Base-by-base conservation (phyloP, 2,329 filamentous ascomycete species). In the Ophiostoma sp. region DNA sequence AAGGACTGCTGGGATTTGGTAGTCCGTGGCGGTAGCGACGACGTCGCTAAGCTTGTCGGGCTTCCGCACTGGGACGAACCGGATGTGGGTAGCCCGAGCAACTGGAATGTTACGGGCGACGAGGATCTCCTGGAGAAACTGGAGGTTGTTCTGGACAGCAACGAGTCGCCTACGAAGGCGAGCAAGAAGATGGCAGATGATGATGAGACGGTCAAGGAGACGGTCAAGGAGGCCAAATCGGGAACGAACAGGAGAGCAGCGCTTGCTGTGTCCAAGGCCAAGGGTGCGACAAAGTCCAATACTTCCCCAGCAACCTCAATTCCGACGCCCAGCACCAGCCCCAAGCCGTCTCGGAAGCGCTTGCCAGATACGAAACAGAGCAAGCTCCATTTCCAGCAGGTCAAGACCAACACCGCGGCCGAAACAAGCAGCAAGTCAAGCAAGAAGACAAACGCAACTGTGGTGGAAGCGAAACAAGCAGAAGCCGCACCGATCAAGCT, bases 1-100 rank as follows among this genome's bases (percentile, higher is more conserved):
- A 94, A 94, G 77, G 90, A 96, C 73, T 93, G 92, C 76, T 99
- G 94, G 90, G 95, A 99, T 79, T 81, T 97, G 72, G 88, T 98
- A 23, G 90, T 99, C 48, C 89, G 88, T 74, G 94, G 93, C 27
- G 90, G 91, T 75, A 95, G 92, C 77, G 95, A 99, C 77, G 89
- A 93, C 73, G 90, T 99, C 54, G 95, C 95, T 27, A 85, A 85
- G 67, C 82, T 93, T 54, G 90, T 89, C 20, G 86, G 86, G 31
- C 78, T 90, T 35, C 86, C 87, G 4, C 85, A 78, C 20, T 89
- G 86, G 83, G 84, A 89, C 73, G 81, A 83, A 73, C 83, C 85
- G 70, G 85, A 85, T 27, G 79, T 83, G 54, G 83, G 83, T 69
- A 79, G 75, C 15, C 73, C 76, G n/a, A 68, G 72, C 64, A 33